Evolutionary conservation across 2,329 filamentous ascomycete species (phyloP), one percentile per base, ranked within the genome.

Genomic region (Penicillium polonicum): DNA sequence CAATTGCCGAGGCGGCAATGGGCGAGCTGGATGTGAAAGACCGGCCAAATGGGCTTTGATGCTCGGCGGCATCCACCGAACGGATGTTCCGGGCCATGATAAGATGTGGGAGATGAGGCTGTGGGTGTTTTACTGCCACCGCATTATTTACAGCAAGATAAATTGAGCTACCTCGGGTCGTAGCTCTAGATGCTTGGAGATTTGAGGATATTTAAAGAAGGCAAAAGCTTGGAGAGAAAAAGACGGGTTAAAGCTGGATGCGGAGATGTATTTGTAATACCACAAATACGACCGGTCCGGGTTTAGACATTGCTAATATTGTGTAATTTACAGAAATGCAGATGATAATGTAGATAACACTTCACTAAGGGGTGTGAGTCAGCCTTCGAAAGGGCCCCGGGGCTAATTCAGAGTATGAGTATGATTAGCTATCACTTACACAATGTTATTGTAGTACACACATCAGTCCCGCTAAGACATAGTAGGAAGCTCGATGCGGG

Each of bases 1-100:
- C 86, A 57, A 91, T 79, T 35, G 84, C 83, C 31, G 84, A 83
- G 61, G 88, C 84, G 1, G 86, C 88, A 48, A 89, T 79, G 23
- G 87, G 86, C n/a, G 88, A 88, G 29, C 80, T 78, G 23, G 84
- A 81, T 27, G 78, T 77, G 71, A 86, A 86, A 6, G 79, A 80
- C 38, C 69, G 70, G 52, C 74, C 68, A 62, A 74, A 73, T 23
- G 64, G 60, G 43, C 62, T 61, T 50, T 68, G 65, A 41, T 68
- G 63, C 29, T 69, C 68, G 33, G 66, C 60, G 36, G 66, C 61
- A 53, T 70, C 67, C 61, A 63, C 60, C 48, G 68, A 65, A 48
- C 65, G 63, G 52, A 61, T 67, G 59, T 68, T 64, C 65, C 62
- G 62, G 19, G 72, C 57, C 72, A 73, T 64, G 58, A 50, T 53